Base-by-base conservation (phyloP, 1,284 basidiomycete species). In the Apiotrichum siamense region DNA sequence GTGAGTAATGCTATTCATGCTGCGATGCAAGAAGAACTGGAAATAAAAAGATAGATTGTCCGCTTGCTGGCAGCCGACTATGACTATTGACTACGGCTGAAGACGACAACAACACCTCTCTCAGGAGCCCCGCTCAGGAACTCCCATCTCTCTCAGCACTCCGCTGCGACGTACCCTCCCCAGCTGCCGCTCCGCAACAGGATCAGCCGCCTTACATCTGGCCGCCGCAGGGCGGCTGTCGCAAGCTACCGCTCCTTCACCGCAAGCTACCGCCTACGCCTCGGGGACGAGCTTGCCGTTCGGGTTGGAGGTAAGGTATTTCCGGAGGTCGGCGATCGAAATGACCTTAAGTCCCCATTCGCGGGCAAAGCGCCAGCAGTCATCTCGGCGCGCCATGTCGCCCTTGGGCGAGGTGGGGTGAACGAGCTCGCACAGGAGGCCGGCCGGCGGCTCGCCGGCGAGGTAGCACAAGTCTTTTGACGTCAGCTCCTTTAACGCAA, bases 311-410 rank as follows among this genome's bases (percentile, higher is more conserved):
- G 37, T 39, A 24, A 72, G 58, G 59, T 75, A 80, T 52, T 71
- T 66, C 47, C 72, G 77, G 54, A 83, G 63, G 65, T 77, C 75
- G 56, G 93, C 91, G 20, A 99, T 87, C 56, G 87, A 93, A 62
- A 97, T 89, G 82, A 96, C 88, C 72, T 88, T 91, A 56, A 98
- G 70, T 6, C 88, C 86, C 86, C 88, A 94, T 33, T 80, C 77
- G 69, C 88, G 83, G n/a, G 96, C 94, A 67, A 99, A 98, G 47
- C 80, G 79, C 62, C 91, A 80, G 67, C 91, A 96, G 63, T 92
- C 91, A 67, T 97, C 92, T 29, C 92, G 78, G n/a, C 92, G 79
- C 35, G 93, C 91, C 89, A 99, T 99, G n/a, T 79, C 83, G 2
- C 96, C 96, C 61, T 80, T 73, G n/a, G 81, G 81, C 54, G 79